phyloP scores from a whole-genome alignment of 768 basidiomycete genomes.

The Neoboletus subvelutipes region DNA sequence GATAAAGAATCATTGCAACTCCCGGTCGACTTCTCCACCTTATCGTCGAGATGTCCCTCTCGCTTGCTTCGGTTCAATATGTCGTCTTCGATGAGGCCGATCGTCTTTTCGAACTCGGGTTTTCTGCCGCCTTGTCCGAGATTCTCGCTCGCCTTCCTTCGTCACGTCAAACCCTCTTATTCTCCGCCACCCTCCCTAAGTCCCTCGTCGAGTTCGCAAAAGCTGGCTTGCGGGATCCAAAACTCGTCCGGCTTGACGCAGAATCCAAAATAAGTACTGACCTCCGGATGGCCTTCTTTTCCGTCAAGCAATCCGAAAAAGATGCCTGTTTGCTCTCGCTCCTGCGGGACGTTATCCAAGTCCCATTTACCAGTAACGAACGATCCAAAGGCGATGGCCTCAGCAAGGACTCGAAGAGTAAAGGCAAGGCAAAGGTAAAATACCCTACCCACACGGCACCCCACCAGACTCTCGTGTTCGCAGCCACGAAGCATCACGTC shows the following conservation, averaged over 20 bases:
- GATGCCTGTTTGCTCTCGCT: slow-evolving; percentile 85
- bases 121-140: slow-evolving; percentile 87
- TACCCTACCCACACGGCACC: slow-evolving; percentile 55
- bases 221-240: slow-evolving; percentile 90
- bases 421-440: slow-evolving; percentile 52
- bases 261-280: slow-evolving; percentile 96
- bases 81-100: slow-evolving; percentile 98
- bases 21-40: slow-evolving; percentile 97
- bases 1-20: slow-evolving; percentile 87
- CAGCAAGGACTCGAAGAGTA: slow-evolving; percentile 42
- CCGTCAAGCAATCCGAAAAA: slow-evolving; percentile 89
- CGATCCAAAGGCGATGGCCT: slow-evolving; percentile 23
- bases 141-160: slow-evolving; percentile 86
- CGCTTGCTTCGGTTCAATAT: slow-evolving; percentile 82
- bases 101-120: slow-evolving; percentile 98
- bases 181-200: slow-evolving; percentile 95
- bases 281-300: slow-evolving; percentile 92
- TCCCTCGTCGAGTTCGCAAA: slow-evolving; percentile 98
- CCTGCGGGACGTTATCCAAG: slow-evolving; percentile 83
- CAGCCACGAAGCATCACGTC: slow-evolving; percentile 97
- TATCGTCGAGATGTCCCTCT: slow-evolving; percentile 93
- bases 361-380: slow-evolving; percentile 54
- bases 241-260: slow-evolving; percentile 92
- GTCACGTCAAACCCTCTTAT: slow-evolving; percentile 88
- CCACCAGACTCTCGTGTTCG: slow-evolving; percentile 92